Base-by-base conservation (phyloP, 2,329 filamentous ascomycete genomes). In the Diaporthe humulicola region DNA sequence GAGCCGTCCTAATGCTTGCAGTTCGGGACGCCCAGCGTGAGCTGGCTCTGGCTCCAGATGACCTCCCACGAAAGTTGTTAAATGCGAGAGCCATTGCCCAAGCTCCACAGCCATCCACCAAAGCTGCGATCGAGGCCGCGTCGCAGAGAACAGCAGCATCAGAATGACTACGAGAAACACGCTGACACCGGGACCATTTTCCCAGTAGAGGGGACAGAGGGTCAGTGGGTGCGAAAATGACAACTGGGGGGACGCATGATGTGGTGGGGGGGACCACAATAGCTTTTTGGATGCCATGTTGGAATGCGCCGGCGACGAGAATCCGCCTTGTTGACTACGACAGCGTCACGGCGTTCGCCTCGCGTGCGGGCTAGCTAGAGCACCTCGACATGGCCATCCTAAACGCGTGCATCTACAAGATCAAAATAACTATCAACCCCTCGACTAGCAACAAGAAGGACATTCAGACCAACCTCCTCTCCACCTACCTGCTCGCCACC, bases 1-100 rank as follows among this genome's bases (percentile, higher is more conserved):
- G 61, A 52, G 42, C 45, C 50, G 10, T 69, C 42, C 64, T 38
- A n/a, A 50, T 50, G 61, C 61, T 61, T 36, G 28, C 22, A 48
- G 42, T 50, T 52, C 28, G 25, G n/a, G 61, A 38, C 48, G 61
- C 61, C 42, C 61, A 67, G 28, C 61, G 58, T 61, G 45, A 50
- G 19, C 45, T 50, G 45, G 45, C 45, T 50, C 45, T 50, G 45
- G 45, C 45, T 50, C 45, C 22, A 50, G 45, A 50, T 50, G 45
- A 5, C 45, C 45, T 50, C 17, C 45, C 45, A 9, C 3, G 7
- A n/a, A 50, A 50, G 19, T 9, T 50, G 22, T 50, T 50, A 50
- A 50, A 50, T n/a, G 6, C 45, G 19, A n/a, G 17, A 50, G 45
- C 45, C 45, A 50, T n/a, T 50, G 45, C 45, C 45, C 45, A 50